A percentile compares a stretch with the other conserved stretches of the same genome.
Evolutionary conservation across 2,329 filamentous ascomycete genomes (phyloP).

Genomic region (Colletotrichum tofieldiae): DNA sequence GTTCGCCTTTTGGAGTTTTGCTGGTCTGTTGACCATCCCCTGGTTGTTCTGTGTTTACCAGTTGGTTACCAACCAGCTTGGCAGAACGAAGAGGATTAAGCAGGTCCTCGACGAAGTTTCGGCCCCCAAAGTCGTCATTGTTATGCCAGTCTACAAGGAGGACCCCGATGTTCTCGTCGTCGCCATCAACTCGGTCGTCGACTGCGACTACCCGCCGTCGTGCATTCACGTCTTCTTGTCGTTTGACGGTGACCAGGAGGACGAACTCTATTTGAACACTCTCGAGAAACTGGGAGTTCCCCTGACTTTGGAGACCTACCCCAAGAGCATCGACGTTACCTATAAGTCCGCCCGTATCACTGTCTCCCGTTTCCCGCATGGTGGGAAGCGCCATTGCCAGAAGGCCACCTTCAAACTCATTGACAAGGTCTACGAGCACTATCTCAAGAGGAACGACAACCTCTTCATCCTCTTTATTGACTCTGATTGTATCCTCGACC

Average conservation of each 20-base stretch:
- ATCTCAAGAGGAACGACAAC: conserved; percentile 89
- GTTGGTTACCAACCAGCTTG: conserved; percentile 88
- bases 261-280: conserved; percentile 90
- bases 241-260: conserved; percentile 91
- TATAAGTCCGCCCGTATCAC: conserved; percentile 90
- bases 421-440: conserved; percentile 91
- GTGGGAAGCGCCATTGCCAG: conserved; percentile 94
- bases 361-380: conserved; percentile 91
- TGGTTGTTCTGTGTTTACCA: conserved; percentile 96
- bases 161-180: conserved; percentile 86
- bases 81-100: conserved; percentile 86
- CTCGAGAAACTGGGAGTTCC: conserved; percentile 89
- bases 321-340: conserved; percentile 89
- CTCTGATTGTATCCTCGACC: conserved; percentile 95
- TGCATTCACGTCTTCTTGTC: conserved; percentile 97
- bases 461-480: conserved; percentile 97
- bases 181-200: conserved; percentile 91
- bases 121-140: conserved; percentile 93
- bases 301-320: conserved; percentile 82
- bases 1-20: conserved; percentile 97
- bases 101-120: conserved; percentile 86
- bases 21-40: conserved; percentile 86
- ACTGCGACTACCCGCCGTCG: conserved; percentile 92
- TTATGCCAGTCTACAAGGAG: conserved; percentile 98
- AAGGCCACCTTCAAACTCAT: conserved; percentile 95